phyloP scores from a whole-genome alignment of 331 rosid species.

The Spiraea crenata region DNA sequence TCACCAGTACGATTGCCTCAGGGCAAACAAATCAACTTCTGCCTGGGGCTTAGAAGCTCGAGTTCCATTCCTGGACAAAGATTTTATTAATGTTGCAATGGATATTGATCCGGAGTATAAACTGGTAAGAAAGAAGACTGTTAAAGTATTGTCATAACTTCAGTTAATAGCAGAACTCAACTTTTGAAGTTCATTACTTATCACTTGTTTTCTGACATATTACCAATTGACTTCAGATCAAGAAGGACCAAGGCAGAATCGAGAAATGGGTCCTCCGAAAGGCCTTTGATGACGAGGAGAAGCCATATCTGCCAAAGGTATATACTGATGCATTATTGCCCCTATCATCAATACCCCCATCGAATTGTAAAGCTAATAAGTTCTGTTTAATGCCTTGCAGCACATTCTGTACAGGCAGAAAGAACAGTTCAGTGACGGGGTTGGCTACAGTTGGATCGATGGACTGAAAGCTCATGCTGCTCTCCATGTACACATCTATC shows the following conservation, averaged over 20 bases:
- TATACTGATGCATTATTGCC: neutral
- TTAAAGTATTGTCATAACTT: neutral
- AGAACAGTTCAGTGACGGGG: slow-evolving; percentile 99
- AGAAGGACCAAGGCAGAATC: slow-evolving; percentile 63
- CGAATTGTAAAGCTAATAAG: slow-evolving; percentile 24
- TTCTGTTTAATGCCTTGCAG: slow-evolving; percentile 43
- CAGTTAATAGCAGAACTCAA: neutral
- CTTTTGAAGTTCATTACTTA: neutral
- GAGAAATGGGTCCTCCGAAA: slow-evolving; percentile 85
- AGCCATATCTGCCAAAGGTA: slow-evolving; percentile 92
- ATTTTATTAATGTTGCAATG: slow-evolving; percentile 74
- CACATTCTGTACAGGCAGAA: slow-evolving; percentile 89
- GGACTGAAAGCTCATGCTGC: slow-evolving; percentile 90
- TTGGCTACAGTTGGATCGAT: slow-evolving; percentile 97
- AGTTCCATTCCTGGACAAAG: slow-evolving; percentile 91
- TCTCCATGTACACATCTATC: slow-evolving; percentile 54
- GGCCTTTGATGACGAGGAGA: slow-evolving; percentile 89
- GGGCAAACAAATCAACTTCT: slow-evolving; percentile 88
- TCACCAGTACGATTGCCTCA: slow-evolving; percentile 79
- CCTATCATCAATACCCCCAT: neutral
- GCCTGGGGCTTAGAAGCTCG: slow-evolving; percentile 98
- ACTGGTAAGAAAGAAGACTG: slow-evolving; percentile 39
- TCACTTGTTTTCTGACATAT: slow-evolving; percentile 3
- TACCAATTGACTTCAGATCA: slow-evolving; percentile 52
- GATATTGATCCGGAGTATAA: slow-evolving; percentile 72